Evolutionary conservation across 2,329 filamentous ascomycete genomes (phyloP).

Genomic region (Clarireedia sp.): DNA sequence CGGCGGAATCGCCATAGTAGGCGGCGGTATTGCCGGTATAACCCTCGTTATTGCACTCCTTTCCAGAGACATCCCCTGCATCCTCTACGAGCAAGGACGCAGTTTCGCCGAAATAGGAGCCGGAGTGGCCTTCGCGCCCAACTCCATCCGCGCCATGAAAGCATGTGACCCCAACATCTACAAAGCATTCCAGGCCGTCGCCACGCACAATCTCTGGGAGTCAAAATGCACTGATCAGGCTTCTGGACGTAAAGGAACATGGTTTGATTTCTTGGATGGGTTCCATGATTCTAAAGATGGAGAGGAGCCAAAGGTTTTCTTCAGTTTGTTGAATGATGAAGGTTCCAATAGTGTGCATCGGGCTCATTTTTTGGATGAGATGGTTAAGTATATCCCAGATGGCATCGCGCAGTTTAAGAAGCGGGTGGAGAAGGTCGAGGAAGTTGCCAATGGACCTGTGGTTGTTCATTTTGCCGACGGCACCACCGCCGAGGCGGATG

Average conservation of each 20-base stretch:
- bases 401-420: neutral
- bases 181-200: neutral
- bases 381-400: neutral
- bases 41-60: conserved; percentile 13
- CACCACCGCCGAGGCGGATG: conserved; percentile 30
- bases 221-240: neutral
- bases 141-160: conserved; percentile 12
- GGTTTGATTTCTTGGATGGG: conserved; percentile 2
- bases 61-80: conserved; percentile 9
- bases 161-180: neutral
- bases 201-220: neutral
- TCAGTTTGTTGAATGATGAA: neutral
- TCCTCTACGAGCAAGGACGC: conserved; percentile 15
- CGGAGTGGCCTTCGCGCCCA: conserved; percentile 14
- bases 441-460: neutral
- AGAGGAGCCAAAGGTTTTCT: neutral
- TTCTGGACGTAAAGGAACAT: conserved; percentile 15
- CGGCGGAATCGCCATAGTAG: conserved; percentile 14
- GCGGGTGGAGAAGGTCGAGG: neutral
- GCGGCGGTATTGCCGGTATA: conserved; percentile 19
- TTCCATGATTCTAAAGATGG: neutral
- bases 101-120: conserved; percentile 17
- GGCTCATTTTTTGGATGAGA: neutral
- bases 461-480: neutral
- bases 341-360: neutral